Conservation (phyloP, 805 yeast genomes). For the Ogataea nonfermentans region DNA sequence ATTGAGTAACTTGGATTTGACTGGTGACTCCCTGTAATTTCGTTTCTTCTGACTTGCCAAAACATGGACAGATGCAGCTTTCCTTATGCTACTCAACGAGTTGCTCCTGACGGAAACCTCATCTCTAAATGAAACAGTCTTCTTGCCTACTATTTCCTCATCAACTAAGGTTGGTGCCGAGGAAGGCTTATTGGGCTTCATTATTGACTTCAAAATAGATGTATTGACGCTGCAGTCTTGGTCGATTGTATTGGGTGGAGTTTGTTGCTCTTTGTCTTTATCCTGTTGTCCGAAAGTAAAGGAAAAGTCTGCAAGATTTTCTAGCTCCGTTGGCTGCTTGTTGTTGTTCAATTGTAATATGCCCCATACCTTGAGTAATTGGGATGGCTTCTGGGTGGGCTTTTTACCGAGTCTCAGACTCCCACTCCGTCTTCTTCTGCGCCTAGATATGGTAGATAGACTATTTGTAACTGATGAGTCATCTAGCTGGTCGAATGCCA, state of each 20-base stretch:
- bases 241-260: not conserved
- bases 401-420: constrained; percentile 17
- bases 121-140: constrained; percentile 22
- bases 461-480: constrained; percentile 17
- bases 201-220: constrained; percentile 19
- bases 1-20: constrained; percentile 11
- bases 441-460: constrained; percentile 14
- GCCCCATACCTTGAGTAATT: constrained; percentile 15
- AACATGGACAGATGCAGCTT: constrained; percentile 7
- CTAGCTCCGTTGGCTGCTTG: not conserved
- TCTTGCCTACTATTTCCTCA: constrained; percentile 15
- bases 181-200: constrained; percentile 15
- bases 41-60: constrained; percentile 1
- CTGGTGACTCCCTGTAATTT: constrained; percentile 5
- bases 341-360: constrained; percentile 10
- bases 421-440: constrained; percentile 18
- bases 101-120: constrained; percentile 16
- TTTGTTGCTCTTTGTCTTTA: constrained; percentile 1
- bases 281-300: constrained; percentile 8
- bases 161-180: constrained; percentile 3
- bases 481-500: constrained; percentile 7
- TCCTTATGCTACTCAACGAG: constrained; percentile 7
- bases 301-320: constrained; percentile 1
- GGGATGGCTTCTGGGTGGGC: constrained; percentile 5
- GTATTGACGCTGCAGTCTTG: constrained; percentile 7